Percentiles rank a stretch among this genome's conserved stretches.
These are phyloP conservation scores for Ophiostoma montium DNA, from an alignment of 2,329 filamentous ascomycete species.

Conservation along the genomic window DNA sequence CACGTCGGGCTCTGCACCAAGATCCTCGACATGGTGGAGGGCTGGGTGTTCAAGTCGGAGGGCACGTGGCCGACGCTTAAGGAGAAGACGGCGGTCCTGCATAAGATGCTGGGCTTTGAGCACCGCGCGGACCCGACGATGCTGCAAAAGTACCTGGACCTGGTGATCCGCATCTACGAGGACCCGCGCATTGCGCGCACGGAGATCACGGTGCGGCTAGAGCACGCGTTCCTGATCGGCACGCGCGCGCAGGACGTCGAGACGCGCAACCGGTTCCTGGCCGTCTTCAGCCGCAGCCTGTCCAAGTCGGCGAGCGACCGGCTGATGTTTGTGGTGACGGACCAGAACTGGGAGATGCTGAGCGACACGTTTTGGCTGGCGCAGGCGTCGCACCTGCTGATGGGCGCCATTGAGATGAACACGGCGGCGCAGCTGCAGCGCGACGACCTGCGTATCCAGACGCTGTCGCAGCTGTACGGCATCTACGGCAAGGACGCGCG, in stretches of 20 bases:
- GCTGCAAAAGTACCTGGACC: constrained; percentile 81
- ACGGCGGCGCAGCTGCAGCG: constrained; percentile 61
- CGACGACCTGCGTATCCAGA: constrained; percentile 71
- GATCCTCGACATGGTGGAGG: constrained; percentile 84
- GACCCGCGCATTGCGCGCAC: constrained; percentile 91
- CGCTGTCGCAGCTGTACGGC: constrained; percentile 58
- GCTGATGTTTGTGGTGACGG: constrained; percentile 73
- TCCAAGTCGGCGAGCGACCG: constrained; percentile 85
- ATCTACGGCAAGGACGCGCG: constrained; percentile 57
- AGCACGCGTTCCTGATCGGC: constrained; percentile 95
- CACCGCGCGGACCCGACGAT: constrained; percentile 68
- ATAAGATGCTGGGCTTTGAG: constrained; percentile 97
- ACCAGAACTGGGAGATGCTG: constrained; percentile 94
- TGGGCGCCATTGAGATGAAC: constrained; percentile 81
- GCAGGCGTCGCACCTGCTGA: constrained; percentile 83
- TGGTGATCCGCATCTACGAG: constrained; percentile 96
- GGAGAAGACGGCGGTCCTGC: constrained; percentile 96
- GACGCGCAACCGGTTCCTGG: constrained; percentile 94
- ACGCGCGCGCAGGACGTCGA: constrained; percentile 86
- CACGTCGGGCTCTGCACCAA: constrained; percentile 80
- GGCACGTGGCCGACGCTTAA: constrained; percentile 96
- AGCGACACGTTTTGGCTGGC: constrained; percentile 93
- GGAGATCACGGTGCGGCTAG: constrained; percentile 90
- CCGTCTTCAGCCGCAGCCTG: constrained; percentile 86
- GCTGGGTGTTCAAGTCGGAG: constrained; percentile 89